Evolutionary conservation across 2,329 filamentous ascomycete genomes (phyloP), one percentile per base, ranked within the genome.

Genomic region (Thelonectria blattea): DNA sequence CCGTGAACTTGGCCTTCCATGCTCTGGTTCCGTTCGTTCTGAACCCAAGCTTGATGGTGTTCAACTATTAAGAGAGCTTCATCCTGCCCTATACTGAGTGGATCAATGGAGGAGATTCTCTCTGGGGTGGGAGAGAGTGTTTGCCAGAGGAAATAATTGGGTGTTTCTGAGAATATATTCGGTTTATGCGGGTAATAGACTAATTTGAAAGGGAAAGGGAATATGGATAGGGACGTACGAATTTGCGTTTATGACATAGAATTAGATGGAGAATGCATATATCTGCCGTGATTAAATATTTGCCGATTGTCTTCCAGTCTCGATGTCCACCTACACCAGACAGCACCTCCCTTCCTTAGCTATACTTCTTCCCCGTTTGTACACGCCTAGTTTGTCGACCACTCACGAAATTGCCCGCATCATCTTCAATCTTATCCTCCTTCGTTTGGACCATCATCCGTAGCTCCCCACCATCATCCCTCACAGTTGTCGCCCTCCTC

Each of bases 1-100:
- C 79, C 54, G 74, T 89, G 61, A 89, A 88, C 66, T 86, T 62
- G 41, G 52, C 46, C 9, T 62, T 62, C 37, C 60, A 62, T 22
- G 54, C 56, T 12, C 37, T 53, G 24, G 56, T 58, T 4, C 54
- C 54, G 1, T 14, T 57, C 2, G 54, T 57, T 0, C 18, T 57
- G 41, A 57, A 57, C 48, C 54, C 54, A 12, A 57, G 54, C 39
- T 30, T 57, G 6, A 57, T 57, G 54, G 54, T 57, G 15, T 57
- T 57, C n/a, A 57, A 57, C 18, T 52, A 57, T 18, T 57, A 41
- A 43, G 14, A 43, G 14, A 37, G 34, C 15, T 37, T 37, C 8
- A 3, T 2, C 15, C 20, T 43, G 17, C 41, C 20, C 9, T 43
- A 20, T 9, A 11, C 15, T 5, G 15, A 37, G 7, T 15, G 34